Conservation (phyloP, 352 stramenopile genomes). For the Phytophthora sojae region DNA sequence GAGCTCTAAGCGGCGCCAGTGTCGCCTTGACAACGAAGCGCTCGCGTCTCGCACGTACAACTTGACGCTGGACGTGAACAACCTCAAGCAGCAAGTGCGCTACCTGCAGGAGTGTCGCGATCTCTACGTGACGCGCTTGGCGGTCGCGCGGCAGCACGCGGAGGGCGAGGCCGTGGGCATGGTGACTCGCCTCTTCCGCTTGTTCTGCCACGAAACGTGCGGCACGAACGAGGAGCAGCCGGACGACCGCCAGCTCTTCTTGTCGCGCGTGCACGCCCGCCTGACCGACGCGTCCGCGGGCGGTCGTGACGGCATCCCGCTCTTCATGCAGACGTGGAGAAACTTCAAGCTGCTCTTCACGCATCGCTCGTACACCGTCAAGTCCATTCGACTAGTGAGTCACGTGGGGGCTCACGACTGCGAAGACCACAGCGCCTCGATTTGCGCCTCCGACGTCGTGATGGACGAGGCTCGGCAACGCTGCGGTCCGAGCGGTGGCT, state of each 20-base stretch:
- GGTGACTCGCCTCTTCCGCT: conserved; percentile 25
- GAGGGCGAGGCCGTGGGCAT: conserved; percentile 15
- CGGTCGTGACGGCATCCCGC: conserved; percentile 11
- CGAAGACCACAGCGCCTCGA: neutral
- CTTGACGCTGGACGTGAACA: conserved; percentile 27
- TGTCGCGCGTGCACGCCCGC: conserved; percentile 22
- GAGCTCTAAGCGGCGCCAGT: conserved; percentile 10
- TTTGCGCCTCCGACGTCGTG: neutral
- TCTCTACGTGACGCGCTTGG: conserved; percentile 11
- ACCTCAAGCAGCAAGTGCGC: conserved; percentile 28
- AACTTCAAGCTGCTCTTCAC: conserved; percentile 43
- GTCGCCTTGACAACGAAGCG: conserved; percentile 1
- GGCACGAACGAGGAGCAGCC: conserved; percentile 7
- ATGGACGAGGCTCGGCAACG: neutral
- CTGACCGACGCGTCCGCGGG: conserved; percentile 9
- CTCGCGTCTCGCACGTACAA: conserved; percentile 20
- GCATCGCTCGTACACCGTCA: conserved; percentile 19
- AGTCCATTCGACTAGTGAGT: conserved; percentile 23
- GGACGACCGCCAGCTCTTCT: conserved; percentile 15
- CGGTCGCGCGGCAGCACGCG: conserved; percentile 8
- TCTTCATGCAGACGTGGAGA: conserved; percentile 42
- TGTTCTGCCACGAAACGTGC: conserved; percentile 26
- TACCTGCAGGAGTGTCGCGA: conserved; percentile 16
- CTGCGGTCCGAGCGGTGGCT: conserved; percentile 6
- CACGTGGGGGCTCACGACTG: conserved; percentile 3